Base-by-base conservation (phyloP, 345 rosid species). In the Viola odorata region DNA sequence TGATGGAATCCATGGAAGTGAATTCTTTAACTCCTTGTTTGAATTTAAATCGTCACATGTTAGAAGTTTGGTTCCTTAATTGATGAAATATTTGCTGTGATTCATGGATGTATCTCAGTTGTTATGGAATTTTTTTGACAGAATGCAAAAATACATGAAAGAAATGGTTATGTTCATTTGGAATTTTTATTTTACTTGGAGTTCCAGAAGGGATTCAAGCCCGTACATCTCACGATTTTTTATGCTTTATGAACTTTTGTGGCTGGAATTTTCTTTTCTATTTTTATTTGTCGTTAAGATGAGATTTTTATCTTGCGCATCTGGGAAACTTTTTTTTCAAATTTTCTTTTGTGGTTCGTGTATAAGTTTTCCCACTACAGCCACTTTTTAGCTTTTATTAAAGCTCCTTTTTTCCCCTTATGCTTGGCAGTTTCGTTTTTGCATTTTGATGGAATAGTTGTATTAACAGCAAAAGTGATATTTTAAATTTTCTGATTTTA, bases 351-450 rank as follows among this genome's bases (percentile, higher is more conserved):
- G 4, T 53, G 52, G 41, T 53, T 36, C 44, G 32, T 6, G 13
- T 62, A 59, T 63, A 41, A 59, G 52, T 63, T 37, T n/a, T 52
- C 32, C 55, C 67, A 53, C 59, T 44, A 36, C 51, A 53, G 32
- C 14, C 37, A 39, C 52, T 10, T 53, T 63, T 63, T 32, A 47
- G 66, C 51, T 40, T 53, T 63, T 42, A 63, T 41, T 23, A 63
- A 42, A 23, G 37, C 59, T 52, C 44, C 44, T 63, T 53, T 44
- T 7, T 16, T 58, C 48, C 48, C 23, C 38, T 42, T 44, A 5
- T 53, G 41, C 58, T 41, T 15, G 66, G 57, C 42, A 17, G 66
- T 41, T 62, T 49, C 13, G 36, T 6, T 62, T 56, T 23, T 53
- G 17, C 9, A 12, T 5, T 64, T 45, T 4, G 3, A 41, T 12